phyloP scores from a whole-genome alignment of 75 land plant genomes.

The Cupressus sempervirens region DNA sequence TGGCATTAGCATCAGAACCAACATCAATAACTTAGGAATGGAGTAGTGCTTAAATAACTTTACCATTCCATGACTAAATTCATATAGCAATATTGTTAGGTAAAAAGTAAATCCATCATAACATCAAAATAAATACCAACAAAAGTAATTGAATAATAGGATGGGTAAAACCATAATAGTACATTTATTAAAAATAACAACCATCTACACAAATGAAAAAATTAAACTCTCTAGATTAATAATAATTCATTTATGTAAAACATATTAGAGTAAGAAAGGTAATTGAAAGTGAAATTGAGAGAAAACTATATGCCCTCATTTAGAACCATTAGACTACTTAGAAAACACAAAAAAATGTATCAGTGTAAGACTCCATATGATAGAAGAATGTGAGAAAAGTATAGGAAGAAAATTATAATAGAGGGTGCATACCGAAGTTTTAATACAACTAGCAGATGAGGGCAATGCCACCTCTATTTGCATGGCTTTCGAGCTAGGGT shows the following conservation, averaged over 20 bases:
- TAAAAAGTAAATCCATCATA: too few species aligned
- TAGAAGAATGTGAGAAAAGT: not conserved
- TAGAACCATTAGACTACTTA: not conserved
- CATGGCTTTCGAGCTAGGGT: constrained; percentile 21
- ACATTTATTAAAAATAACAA: too few species aligned
- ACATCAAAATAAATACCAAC: too few species aligned
- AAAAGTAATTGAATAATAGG: too few species aligned
- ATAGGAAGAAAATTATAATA: not conserved
- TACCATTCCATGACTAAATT: not conserved
- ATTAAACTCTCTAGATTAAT: too few species aligned
- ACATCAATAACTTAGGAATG: too few species aligned
- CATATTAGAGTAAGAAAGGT: not conserved
- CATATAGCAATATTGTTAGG: too few species aligned
- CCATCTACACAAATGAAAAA: too few species aligned
- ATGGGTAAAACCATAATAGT: too few species aligned
- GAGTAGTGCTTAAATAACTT: not conserved
- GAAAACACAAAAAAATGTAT: not conserved
- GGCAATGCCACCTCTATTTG: constrained; percentile 45
- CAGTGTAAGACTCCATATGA: not conserved
- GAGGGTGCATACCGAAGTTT: constrained; percentile 29
- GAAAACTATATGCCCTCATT: not conserved
- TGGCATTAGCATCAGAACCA: too few species aligned
- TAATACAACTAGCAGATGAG: constrained; percentile 29
- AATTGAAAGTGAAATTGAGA: not conserved
- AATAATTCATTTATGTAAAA: too few species aligned